phyloP scores from a whole-genome alignment of 2,329 filamentous ascomycete genomes.

The Annulohypoxylon truncatum region DNA sequence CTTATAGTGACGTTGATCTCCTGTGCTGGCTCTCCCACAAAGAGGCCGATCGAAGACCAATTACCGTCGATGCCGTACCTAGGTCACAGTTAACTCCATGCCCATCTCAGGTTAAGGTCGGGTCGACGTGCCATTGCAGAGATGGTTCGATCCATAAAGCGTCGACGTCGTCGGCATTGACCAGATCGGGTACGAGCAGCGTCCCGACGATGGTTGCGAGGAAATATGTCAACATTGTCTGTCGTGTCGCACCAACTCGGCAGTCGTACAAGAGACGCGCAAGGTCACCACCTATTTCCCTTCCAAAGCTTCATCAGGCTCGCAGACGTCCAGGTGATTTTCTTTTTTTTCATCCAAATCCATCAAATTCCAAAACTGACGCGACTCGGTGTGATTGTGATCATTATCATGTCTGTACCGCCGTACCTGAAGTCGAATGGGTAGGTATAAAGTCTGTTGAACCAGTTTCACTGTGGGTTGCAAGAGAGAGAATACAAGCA shows the following conservation, averaged over 20 bases:
- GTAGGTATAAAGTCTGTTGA: constrained; percentile 14
- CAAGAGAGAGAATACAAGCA: constrained; percentile 26
- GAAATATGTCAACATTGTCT: constrained; percentile 47
- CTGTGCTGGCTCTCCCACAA: constrained; percentile 59
- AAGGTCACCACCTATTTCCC: constrained; percentile 46
- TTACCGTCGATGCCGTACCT: constrained; percentile 65
- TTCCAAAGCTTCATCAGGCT: constrained; percentile 48
- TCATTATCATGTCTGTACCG: constrained; percentile 22
- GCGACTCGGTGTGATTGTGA: constrained; percentile 8
- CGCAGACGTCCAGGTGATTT: constrained; percentile 29
- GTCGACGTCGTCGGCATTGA: constrained; percentile 41
- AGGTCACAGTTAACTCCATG: constrained; percentile 40
- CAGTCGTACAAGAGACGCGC: constrained; percentile 46
- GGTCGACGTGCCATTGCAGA: constrained; percentile 47
- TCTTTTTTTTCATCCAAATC: constrained; percentile 33
- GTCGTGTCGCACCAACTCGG: constrained; percentile 44
- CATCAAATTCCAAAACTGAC: constrained; percentile 38
- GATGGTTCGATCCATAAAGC: constrained; percentile 51
- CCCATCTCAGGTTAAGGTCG: constrained; percentile 12
- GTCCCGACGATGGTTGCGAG: constrained; percentile 45
- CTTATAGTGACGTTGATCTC: constrained; percentile 69
- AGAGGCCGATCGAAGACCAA: constrained; percentile 77
- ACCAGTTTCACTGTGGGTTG: constrained; percentile 15
- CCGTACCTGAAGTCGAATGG: constrained; percentile 20
- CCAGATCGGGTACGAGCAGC: constrained; percentile 44